Base-by-base conservation (phyloP, 768 basidiomycete genomes). In the Lactarius sp. region DNA sequence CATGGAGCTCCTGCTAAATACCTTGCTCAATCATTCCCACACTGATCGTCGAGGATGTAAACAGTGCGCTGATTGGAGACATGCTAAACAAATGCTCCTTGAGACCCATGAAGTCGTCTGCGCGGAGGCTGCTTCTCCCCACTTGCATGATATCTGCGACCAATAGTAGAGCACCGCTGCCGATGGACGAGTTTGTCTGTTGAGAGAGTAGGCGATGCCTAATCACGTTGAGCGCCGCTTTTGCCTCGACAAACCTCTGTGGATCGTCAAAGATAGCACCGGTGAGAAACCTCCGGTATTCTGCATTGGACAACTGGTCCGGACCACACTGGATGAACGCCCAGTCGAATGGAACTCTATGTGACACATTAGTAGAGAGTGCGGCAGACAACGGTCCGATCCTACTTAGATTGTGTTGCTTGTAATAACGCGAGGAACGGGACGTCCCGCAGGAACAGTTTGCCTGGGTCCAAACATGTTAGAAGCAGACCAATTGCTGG, bases 401-500 rank as follows among this genome's bases (percentile, higher is more conserved):
- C 59, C 42, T 44, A 65, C 64, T 22, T 65, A 3, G 59, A 16
- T 36, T 56, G 47, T 20, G 36, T 51, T 53, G 56, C 47, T 9
- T 18, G 47, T 22, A 60, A 14, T 53, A 55, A 41, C 6, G 47
- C 33, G 31, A 49, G 52, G 51, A 67, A 56, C 3, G 18, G 42
- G 54, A 39, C 36, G 27, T 41, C 36, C 36, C 81, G 85, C 6
- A 87, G 61, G 9, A 76, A 70, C 16, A 70, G 72, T 49, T 75
- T 67, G 4, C 71, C 69, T 4, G 85, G 83, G 66, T 80, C 72
- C 18, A 85, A 56, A 64, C 73, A 71, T 59, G 81, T 75, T 33
- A 79, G 61, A 4, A 90, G 64, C 39, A 77, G 74, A 18, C 71
- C 69, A 6, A 87, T 50, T 0, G 79, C 76, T 0, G 79, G 76